A percentile compares a stretch with the other conserved stretches of the same genome.
phyloP scores from a whole-genome alignment of 257 asterid species.

The Datura wrightii region DNA sequence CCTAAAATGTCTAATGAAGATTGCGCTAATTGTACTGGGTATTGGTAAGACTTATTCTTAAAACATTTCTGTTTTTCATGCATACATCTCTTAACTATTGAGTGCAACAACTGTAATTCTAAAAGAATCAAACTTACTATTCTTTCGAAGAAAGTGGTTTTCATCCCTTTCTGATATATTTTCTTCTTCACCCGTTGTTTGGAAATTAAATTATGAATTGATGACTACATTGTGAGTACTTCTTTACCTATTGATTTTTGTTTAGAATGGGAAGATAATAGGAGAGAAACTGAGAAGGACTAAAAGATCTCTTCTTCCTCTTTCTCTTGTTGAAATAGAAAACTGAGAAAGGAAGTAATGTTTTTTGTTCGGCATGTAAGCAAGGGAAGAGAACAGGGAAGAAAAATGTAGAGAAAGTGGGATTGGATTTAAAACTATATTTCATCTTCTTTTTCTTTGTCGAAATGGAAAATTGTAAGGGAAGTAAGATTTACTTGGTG shows the following conservation, averaged over 20 bases:
- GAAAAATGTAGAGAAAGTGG: no score
- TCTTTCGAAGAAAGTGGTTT: neutral
- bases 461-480: no score
- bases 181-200: neutral
- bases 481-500: no score
- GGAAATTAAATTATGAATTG: neutral
- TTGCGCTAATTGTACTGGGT: constrained; percentile 37
- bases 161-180: neutral
- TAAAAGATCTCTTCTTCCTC: neutral
- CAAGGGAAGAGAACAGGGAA: no score
- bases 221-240: neutral
- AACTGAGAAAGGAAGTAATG: neutral
- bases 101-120: neutral
- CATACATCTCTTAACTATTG: constrained; percentile 9
- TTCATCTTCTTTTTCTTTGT: no score
- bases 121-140: neutral
- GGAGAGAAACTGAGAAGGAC: neutral
- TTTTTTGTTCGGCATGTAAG: no score
- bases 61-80: neutral
- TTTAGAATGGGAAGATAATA: neutral
- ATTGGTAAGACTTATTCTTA: constrained; percentile 35
- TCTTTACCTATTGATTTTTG: neutral
- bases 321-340: constrained; percentile 15
- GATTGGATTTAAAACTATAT: no score
- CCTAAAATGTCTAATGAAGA: constrained; percentile 31